phyloP scores from a whole-genome alignment of 305 asterid genomes.

The Coffea humblotiana region DNA sequence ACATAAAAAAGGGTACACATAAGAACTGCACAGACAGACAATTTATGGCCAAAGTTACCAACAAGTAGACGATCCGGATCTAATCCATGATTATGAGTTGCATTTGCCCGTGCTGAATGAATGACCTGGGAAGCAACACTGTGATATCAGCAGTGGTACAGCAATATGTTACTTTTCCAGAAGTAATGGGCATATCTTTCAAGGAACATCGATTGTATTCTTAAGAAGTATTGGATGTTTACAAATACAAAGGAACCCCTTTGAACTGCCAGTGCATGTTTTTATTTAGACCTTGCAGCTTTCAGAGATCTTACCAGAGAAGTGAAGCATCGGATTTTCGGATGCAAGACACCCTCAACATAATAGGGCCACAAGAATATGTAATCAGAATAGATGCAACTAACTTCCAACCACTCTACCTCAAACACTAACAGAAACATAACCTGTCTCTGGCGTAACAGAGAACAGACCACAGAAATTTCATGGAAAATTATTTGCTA shows the following conservation, averaged over 20 bases:
- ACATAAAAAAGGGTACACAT: background rate
- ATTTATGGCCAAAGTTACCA: constrained; percentile 43
- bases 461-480: background rate
- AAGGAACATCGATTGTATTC: background rate
- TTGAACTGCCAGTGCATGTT: background rate
- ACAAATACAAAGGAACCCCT: background rate
- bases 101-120: constrained; percentile 97
- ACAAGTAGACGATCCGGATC: constrained; percentile 87
- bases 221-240: background rate
- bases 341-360: background rate
- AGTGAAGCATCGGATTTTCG: background rate
- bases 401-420: background rate
- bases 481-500: background rate
- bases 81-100: constrained; percentile 77
- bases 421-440: background rate
- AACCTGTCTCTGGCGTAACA: background rate
- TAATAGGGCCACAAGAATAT: background rate
- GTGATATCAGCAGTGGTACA: background rate
- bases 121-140: constrained; percentile 57
- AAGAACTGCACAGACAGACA: background rate
- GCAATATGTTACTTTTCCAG: background rate
- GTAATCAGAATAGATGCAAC: background rate
- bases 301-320: background rate
- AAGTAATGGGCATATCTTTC: background rate
- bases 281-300: background rate